Conservation (phyloP, 2,329 filamentous ascomycete genomes). For the Magnaporthiopsis poae region DNA sequence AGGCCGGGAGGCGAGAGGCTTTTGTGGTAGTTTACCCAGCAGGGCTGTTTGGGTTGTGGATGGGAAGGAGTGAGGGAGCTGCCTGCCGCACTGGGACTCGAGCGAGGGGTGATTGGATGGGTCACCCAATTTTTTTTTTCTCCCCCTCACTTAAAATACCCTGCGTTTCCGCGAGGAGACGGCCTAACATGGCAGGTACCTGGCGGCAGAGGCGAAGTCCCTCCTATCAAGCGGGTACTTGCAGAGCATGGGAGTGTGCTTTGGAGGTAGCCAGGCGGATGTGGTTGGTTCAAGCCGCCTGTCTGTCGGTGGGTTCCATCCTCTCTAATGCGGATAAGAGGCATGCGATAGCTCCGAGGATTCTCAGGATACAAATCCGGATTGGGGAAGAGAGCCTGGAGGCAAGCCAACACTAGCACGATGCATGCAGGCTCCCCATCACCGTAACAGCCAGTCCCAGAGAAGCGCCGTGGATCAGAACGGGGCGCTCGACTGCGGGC, state of each 20-base stretch:
- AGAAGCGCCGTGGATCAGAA: background rate
- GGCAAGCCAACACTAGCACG: background rate
- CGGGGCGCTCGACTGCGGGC: no score
- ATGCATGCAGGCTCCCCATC: background rate
- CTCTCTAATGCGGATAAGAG: background rate
- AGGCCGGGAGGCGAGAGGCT: background rate
- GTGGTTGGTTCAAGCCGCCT: background rate
- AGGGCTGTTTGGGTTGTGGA: background rate
- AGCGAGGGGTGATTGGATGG: background rate
- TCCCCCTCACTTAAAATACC: background rate
- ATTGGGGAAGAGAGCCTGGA: background rate
- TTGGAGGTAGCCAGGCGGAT: background rate
- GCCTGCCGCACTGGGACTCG: background rate
- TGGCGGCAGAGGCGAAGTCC: background rate
- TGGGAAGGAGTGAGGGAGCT: background rate
- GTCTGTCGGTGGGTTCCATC: background rate
- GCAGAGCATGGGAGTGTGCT: background rate
- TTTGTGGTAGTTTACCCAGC: constrained; percentile 1
- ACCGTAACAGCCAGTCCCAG: background rate
- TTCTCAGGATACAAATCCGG: background rate
- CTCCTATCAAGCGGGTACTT: background rate
- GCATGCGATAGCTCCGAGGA: background rate
- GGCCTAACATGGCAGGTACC: background rate
- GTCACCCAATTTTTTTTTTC: background rate
- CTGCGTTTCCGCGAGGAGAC: background rate